Percentiles rank a stretch among this genome's conserved stretches.
Evolutionary conservation across 108 stramenopile genomes (phyloP).

Genomic region (Pseudonitzschia multistriata): DNA sequence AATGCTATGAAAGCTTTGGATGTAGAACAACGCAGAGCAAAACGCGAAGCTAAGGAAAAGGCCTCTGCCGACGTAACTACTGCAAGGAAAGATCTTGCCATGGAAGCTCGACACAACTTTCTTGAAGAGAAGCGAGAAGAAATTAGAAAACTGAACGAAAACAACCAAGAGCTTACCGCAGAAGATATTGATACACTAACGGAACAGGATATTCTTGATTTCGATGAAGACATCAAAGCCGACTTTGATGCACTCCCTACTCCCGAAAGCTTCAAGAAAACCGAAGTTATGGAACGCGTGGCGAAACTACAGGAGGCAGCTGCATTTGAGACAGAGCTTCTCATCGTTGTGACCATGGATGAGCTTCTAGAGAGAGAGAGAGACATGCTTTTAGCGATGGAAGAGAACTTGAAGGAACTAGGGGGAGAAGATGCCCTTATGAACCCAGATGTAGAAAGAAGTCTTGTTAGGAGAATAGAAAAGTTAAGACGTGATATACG

Average conservation of each 20-base stretch:
- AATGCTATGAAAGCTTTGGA: constrained; percentile 82
- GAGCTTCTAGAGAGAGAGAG: constrained; percentile 67
- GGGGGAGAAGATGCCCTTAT: constrained; percentile 55
- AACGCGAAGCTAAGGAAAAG: constrained; percentile 76
- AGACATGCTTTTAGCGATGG: constrained; percentile 45
- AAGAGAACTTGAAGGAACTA: constrained; percentile 56
- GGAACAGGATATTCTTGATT: constrained; percentile 81
- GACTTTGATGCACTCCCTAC: constrained; percentile 78
- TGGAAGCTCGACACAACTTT: constrained; percentile 67
- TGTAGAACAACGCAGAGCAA: constrained; percentile 71
- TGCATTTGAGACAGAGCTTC: constrained; percentile 70
- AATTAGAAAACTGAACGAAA: constrained; percentile 59
- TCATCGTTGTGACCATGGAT: constrained; percentile 70
- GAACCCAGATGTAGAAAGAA: constrained; percentile 50
- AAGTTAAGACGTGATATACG: constrained; percentile 60
- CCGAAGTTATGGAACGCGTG: constrained; percentile 69
- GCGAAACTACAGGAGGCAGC: constrained; percentile 72
- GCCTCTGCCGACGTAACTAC: constrained; percentile 59
- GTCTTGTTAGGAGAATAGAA: constrained; percentile 45
- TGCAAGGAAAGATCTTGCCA: constrained; percentile 75
- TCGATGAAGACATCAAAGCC: constrained; percentile 85
- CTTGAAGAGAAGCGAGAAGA: constrained; percentile 80
- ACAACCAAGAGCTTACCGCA: constrained; percentile 60
- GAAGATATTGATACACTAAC: constrained; percentile 76
- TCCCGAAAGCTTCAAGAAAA: constrained; percentile 75